Conservation (phyloP, 2,329 filamentous ascomycete species). For the Colletotrichum cuscutae region DNA sequence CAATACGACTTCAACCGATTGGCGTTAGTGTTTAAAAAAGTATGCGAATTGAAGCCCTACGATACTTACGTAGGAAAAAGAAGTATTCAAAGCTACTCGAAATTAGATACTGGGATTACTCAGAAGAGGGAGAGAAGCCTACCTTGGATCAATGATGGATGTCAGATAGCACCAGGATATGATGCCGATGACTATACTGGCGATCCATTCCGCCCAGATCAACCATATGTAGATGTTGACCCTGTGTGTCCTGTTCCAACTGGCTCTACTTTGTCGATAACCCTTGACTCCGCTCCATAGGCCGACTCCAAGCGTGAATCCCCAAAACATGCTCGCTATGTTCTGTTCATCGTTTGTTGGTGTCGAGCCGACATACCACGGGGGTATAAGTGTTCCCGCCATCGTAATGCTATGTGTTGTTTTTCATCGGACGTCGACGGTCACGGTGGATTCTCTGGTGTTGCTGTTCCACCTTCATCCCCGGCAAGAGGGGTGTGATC, state of each 20-base stretch:
- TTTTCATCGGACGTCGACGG: background rate
- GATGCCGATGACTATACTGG: constrained; percentile 46
- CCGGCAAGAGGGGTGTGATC: background rate
- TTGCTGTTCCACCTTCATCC: constrained; percentile 7
- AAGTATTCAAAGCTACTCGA: constrained; percentile 31
- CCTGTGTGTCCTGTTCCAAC: constrained; percentile 44
- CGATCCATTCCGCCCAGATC: constrained; percentile 52
- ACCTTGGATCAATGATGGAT: constrained; percentile 45
- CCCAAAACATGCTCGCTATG: constrained; percentile 49
- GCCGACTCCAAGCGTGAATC: constrained; percentile 49
- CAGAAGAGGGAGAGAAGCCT: background rate
- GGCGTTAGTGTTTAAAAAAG: too few relatives aligned
- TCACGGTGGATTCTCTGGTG: background rate
- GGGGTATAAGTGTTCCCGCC: constrained; percentile 28
- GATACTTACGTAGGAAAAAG: constrained; percentile 25
- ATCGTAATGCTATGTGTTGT: background rate
- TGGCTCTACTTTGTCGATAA: constrained; percentile 46
- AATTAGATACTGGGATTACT: background rate
- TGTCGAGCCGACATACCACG: constrained; percentile 26
- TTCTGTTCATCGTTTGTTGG: constrained; percentile 42
- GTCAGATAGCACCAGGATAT: constrained; percentile 49
- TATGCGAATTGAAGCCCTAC: too few relatives aligned
- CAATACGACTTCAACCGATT: background rate
- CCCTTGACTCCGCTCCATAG: constrained; percentile 47
- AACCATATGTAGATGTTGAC: constrained; percentile 50